These are phyloP conservation scores for Filobasidium floriforme DNA, from an alignment of 768 basidiomycete genomes.

Conservation along the genomic window DNA sequence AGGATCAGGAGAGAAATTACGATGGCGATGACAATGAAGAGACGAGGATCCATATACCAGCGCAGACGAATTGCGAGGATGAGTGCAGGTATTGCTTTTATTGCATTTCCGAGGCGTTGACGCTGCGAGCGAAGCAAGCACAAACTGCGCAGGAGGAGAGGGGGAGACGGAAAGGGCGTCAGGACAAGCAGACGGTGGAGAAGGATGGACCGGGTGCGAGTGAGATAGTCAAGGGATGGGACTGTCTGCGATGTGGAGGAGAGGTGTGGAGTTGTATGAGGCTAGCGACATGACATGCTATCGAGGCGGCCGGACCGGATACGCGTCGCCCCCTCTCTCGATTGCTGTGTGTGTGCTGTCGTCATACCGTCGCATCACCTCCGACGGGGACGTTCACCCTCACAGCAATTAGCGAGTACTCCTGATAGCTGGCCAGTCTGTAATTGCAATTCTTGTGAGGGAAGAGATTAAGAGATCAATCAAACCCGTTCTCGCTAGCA, in stretches of 20 bases:
- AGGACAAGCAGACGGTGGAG: neutral
- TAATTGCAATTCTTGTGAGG: neutral
- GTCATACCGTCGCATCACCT: neutral
- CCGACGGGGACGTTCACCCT: neutral
- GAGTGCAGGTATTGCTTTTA: conserved; percentile 88
- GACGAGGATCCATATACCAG: conserved; percentile 69
- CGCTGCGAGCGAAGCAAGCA: conserved; percentile 51
- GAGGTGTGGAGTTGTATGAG: conserved; percentile 61
- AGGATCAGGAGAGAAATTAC: conserved; percentile 42
- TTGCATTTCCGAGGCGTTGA: conserved; percentile 76
- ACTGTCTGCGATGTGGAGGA: conserved; percentile 71
- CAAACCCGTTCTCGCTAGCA: neutral
- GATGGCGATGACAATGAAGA: conserved; percentile 56
- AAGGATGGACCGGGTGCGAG: conserved; percentile 4
- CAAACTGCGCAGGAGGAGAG: conserved; percentile 10
- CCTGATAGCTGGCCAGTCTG: neutral
- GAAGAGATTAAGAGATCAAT: neutral
- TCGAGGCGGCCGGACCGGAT: neutral
- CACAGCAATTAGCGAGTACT: neutral
- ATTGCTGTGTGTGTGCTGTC: neutral
- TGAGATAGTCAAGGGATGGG: conserved; percentile 58
- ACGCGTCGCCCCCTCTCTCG: neutral
- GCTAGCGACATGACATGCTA: conserved; percentile 33
- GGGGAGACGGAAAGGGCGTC: neutral
- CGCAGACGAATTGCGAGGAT: conserved; percentile 53